Evolutionary conservation across 1,284 basidiomycete species (phyloP).

Genomic region (Fomitopsis pinicola): DNA sequence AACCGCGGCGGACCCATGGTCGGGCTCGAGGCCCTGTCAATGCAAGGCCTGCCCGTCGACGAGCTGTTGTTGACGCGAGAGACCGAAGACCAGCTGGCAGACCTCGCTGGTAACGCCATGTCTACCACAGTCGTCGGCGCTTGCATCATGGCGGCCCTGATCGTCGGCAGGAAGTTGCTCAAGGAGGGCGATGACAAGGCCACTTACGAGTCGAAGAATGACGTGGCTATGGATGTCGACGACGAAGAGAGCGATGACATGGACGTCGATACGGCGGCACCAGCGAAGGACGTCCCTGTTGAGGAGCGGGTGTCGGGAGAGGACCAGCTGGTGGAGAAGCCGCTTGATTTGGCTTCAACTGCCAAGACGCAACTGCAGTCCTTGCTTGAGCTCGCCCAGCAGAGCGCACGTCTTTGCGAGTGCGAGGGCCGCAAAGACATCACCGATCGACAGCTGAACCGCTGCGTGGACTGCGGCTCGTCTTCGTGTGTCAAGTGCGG

Average conservation of each 20-base stretch:
- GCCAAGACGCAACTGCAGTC: conserved; percentile 43
- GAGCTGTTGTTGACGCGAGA: conserved; percentile 90
- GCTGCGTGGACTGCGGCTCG: conserved; percentile 74
- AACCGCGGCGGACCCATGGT: conserved; percentile 97
- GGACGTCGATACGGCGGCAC: conserved; percentile 17
- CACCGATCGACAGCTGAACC: conserved; percentile 64
- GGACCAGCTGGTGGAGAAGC: conserved; percentile 54
- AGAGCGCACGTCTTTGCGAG: conserved; percentile 76
- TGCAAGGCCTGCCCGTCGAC: conserved; percentile 92
- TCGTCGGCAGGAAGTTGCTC: conserved; percentile 61
- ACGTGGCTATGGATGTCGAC: conserved; percentile 33
- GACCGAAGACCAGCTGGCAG: conserved; percentile 90
- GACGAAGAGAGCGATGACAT: conserved; percentile 27
- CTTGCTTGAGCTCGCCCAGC: conserved; percentile 63
- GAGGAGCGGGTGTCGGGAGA: conserved; percentile 67
- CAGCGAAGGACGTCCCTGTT: conserved; percentile 22
- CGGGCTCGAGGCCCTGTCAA: conserved; percentile 86
- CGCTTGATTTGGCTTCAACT: conserved; percentile 68
- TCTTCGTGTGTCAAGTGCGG: conserved; percentile 85
- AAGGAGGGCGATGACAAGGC: conserved; percentile 58
- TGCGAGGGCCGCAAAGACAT: conserved; percentile 88
- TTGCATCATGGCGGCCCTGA: conserved; percentile 81
- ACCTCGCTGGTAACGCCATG: conserved; percentile 96
- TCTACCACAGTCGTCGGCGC: conserved; percentile 94
- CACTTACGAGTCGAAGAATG: conserved; percentile 58